A percentile compares a stretch with the other conserved stretches of the same genome.
Conservation (phyloP, 768 basidiomycete species). For the Boletellus ananas region DNA sequence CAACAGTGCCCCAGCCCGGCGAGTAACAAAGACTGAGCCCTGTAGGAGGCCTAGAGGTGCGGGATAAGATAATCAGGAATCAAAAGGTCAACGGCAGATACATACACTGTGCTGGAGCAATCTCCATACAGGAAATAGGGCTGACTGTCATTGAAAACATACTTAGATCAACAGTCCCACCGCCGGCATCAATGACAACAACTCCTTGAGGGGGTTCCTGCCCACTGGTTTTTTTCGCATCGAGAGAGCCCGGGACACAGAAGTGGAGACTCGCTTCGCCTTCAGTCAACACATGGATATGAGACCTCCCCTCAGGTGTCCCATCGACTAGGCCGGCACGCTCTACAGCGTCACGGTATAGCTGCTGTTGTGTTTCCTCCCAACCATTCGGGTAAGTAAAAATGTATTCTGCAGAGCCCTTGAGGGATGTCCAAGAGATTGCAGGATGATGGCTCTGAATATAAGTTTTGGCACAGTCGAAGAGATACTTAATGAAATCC, state of each 20-base stretch:
- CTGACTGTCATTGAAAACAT: constrained; percentile 26
- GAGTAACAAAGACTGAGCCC: constrained; percentile 46
- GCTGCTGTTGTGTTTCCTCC: constrained; percentile 21
- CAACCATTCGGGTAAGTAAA: constrained; percentile 27
- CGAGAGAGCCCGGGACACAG: constrained; percentile 38
- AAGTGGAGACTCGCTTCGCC: constrained; percentile 21
- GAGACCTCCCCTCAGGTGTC: constrained; percentile 7
- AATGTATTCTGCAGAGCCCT: constrained; percentile 16
- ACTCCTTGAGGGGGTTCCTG: constrained; percentile 30
- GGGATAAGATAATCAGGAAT: neutral
- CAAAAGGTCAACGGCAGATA: neutral
- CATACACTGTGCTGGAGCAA: constrained; percentile 29
- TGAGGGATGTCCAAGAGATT: constrained; percentile 10
- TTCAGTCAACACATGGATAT: constrained; percentile 17
- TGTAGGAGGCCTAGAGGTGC: constrained; percentile 36
- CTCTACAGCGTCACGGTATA: constrained; percentile 16
- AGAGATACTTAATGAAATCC: constrained; percentile 22
- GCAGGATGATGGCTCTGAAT: constrained; percentile 14
- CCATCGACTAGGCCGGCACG: constrained; percentile 17
- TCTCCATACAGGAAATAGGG: constrained; percentile 29
- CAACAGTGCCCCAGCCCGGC: constrained; percentile 34
- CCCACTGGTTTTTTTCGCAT: neutral
- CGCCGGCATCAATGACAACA: constrained; percentile 41
- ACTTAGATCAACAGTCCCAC: constrained; percentile 37
- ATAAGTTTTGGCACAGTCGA: constrained; percentile 12